phyloP scores from a whole-genome alignment of 495 filamentous ascomycete genomes.

The Penicillium ucsense region DNA sequence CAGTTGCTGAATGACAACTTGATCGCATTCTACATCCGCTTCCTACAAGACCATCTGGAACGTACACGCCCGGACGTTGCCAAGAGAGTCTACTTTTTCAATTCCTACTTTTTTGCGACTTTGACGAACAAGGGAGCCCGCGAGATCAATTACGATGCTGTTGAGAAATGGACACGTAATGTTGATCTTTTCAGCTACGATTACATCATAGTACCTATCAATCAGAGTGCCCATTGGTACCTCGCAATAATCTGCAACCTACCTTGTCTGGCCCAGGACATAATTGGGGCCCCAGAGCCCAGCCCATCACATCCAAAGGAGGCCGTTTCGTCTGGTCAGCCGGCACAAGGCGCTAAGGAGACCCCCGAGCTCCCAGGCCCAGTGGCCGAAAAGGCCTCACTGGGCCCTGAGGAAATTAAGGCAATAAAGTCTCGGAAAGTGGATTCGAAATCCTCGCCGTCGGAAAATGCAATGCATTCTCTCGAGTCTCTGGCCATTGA shows the following conservation, averaged over 20 bases:
- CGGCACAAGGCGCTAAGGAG: conserved; percentile 19
- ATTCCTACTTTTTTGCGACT: conserved; percentile 80
- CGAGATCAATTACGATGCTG: conserved; percentile 67
- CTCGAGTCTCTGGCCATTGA: conserved; percentile 21
- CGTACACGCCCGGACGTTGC: conserved; percentile 45
- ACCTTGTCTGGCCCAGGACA: conserved; percentile 36
- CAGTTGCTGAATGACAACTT: conserved; percentile 90
- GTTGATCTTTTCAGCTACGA: conserved; percentile 80
- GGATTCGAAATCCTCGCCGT: conserved; percentile 7
- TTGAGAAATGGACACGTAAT: conserved; percentile 81
- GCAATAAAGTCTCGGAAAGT: background rate
- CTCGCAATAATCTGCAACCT: conserved; percentile 93
- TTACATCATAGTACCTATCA: conserved; percentile 86
- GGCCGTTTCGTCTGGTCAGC: conserved; percentile 8
- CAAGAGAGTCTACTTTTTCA: conserved; percentile 73
- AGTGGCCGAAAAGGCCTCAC: background rate
- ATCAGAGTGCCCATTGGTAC: conserved; percentile 85
- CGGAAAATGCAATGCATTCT: conserved; percentile 13
- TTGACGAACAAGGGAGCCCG: conserved; percentile 51
- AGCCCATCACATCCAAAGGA: background rate
- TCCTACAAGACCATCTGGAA: conserved; percentile 56
- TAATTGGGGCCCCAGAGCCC: conserved; percentile 11
- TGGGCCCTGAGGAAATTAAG: background rate
- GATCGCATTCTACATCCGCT: conserved; percentile 75
- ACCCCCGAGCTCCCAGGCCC: conserved; percentile 29